phyloP scores from a whole-genome alignment of 2,329 filamentous ascomycete species.

The Fusarium humuli region DNA sequence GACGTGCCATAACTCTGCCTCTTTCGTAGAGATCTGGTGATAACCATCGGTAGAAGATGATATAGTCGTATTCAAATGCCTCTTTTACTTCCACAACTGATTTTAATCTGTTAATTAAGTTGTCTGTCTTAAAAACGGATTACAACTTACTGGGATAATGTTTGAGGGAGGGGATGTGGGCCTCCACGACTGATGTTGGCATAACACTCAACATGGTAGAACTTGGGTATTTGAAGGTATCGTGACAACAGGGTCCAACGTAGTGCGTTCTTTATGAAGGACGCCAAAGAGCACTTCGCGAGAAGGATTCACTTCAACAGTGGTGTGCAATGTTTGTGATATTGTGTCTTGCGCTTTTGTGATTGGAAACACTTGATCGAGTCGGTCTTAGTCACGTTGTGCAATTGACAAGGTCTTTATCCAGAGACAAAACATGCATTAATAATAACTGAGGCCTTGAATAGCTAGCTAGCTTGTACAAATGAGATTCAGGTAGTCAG shows the following conservation, averaged over 20 bases:
- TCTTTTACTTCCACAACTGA: background rate
- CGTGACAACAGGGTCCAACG: accelerated
- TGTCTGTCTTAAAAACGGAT: accelerated
- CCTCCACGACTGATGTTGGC: background rate
- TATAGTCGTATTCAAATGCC: slow-evolving; percentile 10
- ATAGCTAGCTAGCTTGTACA: background rate
- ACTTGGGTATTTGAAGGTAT: accelerated
- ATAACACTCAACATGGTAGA: background rate
- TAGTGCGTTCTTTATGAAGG: too few relatives aligned
- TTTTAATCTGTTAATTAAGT: background rate
- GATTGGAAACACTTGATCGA: background rate
- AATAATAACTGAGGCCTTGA: background rate
- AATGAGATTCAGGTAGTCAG: background rate
- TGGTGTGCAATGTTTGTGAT: background rate
- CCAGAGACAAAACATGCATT: background rate
- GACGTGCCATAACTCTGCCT: slow-evolving; percentile 22
- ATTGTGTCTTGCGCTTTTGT: background rate
- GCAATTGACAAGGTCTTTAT: background rate
- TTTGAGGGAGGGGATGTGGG: background rate
- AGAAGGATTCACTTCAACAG: background rate
- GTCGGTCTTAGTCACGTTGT: background rate
- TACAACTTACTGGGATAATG: background rate
- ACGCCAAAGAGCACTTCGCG: too few relatives aligned
- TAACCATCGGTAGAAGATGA: slow-evolving; percentile 22
- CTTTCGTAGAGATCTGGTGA: slow-evolving; percentile 18